Evolutionary conservation across 768 basidiomycete genomes (phyloP).

Genomic region (Stropharia rugosoannulata): DNA sequence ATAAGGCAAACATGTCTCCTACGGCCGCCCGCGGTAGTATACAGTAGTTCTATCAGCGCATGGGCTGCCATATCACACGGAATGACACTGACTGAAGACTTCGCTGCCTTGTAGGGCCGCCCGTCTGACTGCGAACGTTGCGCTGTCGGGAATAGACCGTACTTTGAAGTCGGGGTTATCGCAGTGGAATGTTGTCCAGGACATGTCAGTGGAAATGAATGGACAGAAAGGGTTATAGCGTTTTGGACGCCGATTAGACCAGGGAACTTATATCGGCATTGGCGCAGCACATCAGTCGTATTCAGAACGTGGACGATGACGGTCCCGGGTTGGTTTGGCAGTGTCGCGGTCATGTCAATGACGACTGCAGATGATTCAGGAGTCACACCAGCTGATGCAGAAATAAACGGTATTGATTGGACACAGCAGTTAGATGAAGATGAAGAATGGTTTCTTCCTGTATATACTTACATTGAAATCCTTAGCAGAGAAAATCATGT

Average conservation of each 20-base stretch:
- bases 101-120: constrained; percentile 51
- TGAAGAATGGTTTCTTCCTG: constrained; percentile 27
- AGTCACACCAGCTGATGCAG: neutral
- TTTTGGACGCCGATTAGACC: neutral
- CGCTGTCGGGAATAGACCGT: constrained; percentile 50
- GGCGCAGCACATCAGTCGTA: constrained; percentile 21
- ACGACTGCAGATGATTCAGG: too few species aligned
- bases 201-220: constrained; percentile 11
- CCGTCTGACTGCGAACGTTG: constrained; percentile 49
- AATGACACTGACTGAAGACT: constrained; percentile 55
- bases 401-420: constrained; percentile 21
- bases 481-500: constrained; percentile 27
- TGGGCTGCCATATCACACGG: neutral
- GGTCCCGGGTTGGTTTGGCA: neutral
- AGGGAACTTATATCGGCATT: constrained; percentile 7
- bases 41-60: constrained; percentile 2
- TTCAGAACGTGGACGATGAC: constrained; percentile 3
- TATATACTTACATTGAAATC: constrained; percentile 34
- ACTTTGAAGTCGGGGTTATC: constrained; percentile 55
- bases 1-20: constrained; percentile 73
- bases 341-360: neutral
- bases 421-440: constrained; percentile 24
- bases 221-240: constrained; percentile 9
- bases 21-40: constrained; percentile 11
- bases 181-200: constrained; percentile 41